Evolutionary conservation across 2,329 filamentous ascomycete species (phyloP), one percentile per base, ranked within the genome.

Genomic region (Capronia americana): DNA sequence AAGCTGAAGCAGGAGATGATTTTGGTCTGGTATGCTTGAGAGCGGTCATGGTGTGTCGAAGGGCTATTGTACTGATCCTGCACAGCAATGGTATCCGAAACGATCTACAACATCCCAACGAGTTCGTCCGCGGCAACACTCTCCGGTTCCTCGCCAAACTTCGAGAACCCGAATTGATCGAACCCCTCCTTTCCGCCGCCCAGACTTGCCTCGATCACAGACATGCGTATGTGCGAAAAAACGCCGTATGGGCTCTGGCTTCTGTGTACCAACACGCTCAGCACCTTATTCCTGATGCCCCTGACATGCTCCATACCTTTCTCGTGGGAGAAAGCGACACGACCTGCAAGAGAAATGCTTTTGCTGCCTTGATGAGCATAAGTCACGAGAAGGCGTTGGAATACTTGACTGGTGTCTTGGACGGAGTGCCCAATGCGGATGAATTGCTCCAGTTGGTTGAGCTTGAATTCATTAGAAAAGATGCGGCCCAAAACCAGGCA

Each of bases 1-100:
- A 99, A 98, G 86, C 84, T 99, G 71, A 97, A 97, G 85, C 95
- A 99, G 82, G 95, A 99, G 83, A 98, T 97, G 92, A 99, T 99
- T 79, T 83, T 99, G 76, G 95, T 99, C 75, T 99, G 95, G 94
- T 97, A 82, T 73, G 85, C 78, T 79, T 73, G 51, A n/a, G 38
- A 20, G 41, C 54, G 28, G 23, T 28, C 23, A 11, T 17, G 10
- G 23, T 51, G 1, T 51, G 12, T 23, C 11, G 12, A 32, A 10
- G 26, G 14, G 38, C 41, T 20, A 56, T 17, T 24, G 8, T 38
- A 10, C 23, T 51, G 24, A 51, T 51, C 3, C 4, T 17, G 20
- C 61, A 4, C 74, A 97, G 94, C 81, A 99, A 99, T 80, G 95
- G 95, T 72, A 98, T 99, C 76, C 90, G 94, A 76, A 97, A 98